These are phyloP conservation scores for Sarocladium strictum DNA, from an alignment of 2,329 filamentous ascomycete species.

Conservation along the genomic window DNA sequence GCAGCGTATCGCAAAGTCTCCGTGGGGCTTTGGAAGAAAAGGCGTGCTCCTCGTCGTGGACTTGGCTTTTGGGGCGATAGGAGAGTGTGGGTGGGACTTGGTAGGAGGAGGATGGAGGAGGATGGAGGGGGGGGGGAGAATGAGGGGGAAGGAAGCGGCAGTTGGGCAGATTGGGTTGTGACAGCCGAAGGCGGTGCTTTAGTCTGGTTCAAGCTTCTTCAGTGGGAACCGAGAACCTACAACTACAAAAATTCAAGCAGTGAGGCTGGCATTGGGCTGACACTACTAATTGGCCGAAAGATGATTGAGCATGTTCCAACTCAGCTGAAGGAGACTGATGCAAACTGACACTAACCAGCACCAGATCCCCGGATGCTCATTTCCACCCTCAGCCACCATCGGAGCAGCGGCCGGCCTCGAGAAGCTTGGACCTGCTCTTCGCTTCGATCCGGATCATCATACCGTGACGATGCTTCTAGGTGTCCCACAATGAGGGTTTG, in stretches of 20 bases:
- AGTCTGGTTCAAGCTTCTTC: too few relatives aligned
- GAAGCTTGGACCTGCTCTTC: not conserved
- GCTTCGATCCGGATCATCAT: slow-evolving; percentile 12
- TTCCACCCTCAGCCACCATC: not conserved
- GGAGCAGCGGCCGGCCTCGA: not conserved
- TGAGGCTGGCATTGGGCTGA: too few relatives aligned
- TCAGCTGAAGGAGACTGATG: too few relatives aligned
- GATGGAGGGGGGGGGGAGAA: not conserved
- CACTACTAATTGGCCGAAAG: too few relatives aligned
- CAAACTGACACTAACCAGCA: too few relatives aligned
- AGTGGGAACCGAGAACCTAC: too few relatives aligned
- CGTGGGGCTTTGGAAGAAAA: not conserved
- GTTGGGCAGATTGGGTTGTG: not conserved
- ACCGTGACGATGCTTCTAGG: too few relatives aligned
- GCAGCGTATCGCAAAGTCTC: too few relatives aligned
- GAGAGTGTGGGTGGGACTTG: too few relatives aligned
- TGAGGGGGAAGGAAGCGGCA: not conserved
- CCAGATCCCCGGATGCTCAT: too few relatives aligned
- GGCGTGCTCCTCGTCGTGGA: not conserved
- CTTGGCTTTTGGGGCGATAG: not conserved
- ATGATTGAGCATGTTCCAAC: not conserved
- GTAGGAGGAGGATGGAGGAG: too few relatives aligned
- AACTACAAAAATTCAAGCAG: not conserved
- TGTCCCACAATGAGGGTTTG: too few relatives aligned
- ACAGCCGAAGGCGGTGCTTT: not conserved